phyloP scores from a whole-genome alignment of 306 rosid species.

The Aeschynomene evenia region DNA sequence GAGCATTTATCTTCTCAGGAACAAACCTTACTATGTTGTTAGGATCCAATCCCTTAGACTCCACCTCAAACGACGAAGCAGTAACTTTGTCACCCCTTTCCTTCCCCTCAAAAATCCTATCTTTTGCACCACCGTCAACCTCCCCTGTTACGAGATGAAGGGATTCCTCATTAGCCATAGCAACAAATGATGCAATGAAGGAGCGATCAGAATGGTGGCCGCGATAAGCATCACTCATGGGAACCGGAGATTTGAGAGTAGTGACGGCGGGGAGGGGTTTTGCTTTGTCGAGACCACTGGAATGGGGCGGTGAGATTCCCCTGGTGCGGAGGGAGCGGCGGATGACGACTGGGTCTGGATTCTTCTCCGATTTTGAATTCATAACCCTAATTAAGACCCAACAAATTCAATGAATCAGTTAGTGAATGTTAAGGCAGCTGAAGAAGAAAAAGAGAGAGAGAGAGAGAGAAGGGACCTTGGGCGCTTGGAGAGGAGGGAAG shows the following conservation, averaged over 20 bases:
- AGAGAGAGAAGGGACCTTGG: constrained; percentile 46
- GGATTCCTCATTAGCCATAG: constrained; percentile 35
- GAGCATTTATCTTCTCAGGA: constrained; percentile 53
- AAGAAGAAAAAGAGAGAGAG: not conserved
- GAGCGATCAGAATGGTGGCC: constrained; percentile 40
- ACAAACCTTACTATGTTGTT: constrained; percentile 64
- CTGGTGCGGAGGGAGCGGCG: constrained; percentile 76
- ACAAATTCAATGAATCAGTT: not conserved
- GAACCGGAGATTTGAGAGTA: constrained; percentile 5
- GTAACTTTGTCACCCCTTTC: not conserved
- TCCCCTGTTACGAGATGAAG: not conserved
- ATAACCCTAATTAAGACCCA: constrained; percentile 35
- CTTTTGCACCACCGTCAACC: not conserved
- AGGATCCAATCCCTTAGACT: constrained; percentile 52
- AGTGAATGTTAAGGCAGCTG: not conserved
- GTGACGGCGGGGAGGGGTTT: no score
- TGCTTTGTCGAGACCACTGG: no score
- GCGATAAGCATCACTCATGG: constrained; percentile 45
- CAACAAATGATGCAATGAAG: constrained; percentile 45
- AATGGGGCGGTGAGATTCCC: constrained; percentile 47
- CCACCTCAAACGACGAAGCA: constrained; percentile 37
- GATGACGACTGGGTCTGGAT: constrained; percentile 47
- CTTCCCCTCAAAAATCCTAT: no score
- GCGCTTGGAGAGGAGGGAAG: constrained; percentile 67
- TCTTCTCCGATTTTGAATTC: constrained; percentile 49